These are phyloP conservation scores for Hirschioporus abietinus DNA, from an alignment of 768 basidiomycete species.

Conservation along the genomic window DNA sequence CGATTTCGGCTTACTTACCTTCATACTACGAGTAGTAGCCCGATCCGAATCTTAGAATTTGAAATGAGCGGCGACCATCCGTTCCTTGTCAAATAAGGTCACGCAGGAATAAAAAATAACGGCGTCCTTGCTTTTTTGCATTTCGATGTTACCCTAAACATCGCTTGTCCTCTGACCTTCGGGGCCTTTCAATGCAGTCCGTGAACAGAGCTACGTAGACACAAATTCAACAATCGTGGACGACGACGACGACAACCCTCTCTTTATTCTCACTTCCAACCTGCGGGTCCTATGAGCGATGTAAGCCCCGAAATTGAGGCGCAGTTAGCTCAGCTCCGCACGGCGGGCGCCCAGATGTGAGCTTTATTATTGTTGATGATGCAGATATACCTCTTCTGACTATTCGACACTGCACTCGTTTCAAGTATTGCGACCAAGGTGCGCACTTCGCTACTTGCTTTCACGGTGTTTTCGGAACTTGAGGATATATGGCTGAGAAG, in stretches of 20 bases:
- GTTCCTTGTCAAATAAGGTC: background rate
- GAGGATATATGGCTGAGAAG: too few relatives aligned
- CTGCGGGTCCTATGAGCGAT: background rate
- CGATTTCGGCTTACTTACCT: too few relatives aligned
- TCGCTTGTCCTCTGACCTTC: background rate
- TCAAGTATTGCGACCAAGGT: background rate
- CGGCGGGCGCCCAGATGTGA: background rate
- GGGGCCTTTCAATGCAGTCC: background rate
- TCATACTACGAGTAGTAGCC: too few relatives aligned
- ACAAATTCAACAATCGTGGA: background rate
- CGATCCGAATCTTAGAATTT: background rate
- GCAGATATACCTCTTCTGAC: background rate
- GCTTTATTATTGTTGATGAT: background rate
- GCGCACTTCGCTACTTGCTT: background rate
- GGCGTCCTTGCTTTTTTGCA: background rate
- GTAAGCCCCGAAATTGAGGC: background rate
- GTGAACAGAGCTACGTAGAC: background rate
- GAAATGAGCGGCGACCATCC: background rate
- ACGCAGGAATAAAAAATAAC: background rate
- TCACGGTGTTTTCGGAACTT: background rate
- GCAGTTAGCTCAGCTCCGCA: background rate
- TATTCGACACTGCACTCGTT: background rate
- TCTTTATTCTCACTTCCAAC: background rate
- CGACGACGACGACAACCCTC: background rate
- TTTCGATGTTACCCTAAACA: background rate